Evolutionary conservation across 495 filamentous ascomycete species (phyloP).

Genomic region (Penicillium paradoxum): DNA sequence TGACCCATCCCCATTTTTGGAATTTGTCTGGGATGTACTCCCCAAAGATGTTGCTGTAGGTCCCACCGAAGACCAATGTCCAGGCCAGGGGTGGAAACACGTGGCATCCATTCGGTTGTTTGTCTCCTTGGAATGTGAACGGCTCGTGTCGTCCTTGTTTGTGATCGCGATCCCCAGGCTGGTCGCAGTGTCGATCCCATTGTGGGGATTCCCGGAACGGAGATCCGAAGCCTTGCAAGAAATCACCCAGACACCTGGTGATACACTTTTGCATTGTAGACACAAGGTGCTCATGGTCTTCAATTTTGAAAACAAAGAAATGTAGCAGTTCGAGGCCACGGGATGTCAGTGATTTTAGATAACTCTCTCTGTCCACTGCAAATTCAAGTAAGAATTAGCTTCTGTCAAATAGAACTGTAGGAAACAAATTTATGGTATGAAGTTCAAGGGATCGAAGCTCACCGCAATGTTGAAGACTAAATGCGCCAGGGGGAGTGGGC

Average conservation of each 20-base stretch:
- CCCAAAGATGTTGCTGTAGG: conserved; percentile 17
- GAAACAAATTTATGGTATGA: background rate
- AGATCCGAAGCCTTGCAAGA: background rate
- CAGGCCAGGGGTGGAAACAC: conserved; percentile 18
- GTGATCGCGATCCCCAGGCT: background rate
- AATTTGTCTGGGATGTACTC: background rate
- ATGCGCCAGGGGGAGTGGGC: background rate
- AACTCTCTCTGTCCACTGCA: background rate
- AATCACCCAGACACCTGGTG: background rate
- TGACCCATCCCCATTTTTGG: conserved; percentile 15
- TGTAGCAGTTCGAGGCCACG: conserved; percentile 10
- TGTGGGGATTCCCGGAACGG: background rate
- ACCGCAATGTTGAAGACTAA: background rate
- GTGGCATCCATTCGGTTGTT: background rate
- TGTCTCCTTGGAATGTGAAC: conserved; percentile 12
- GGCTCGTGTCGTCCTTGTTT: background rate
- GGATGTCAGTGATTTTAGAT: background rate
- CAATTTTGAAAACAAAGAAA: conserved; percentile 6
- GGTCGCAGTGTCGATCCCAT: background rate
- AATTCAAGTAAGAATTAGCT: background rate
- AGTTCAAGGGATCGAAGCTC: background rate
- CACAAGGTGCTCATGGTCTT: background rate
- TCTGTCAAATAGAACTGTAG: background rate
- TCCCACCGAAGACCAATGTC: conserved; percentile 16
- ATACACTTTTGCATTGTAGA: background rate